Evolutionary conservation across 176 grass and related monocot genomes (phyloP).

Genomic region (Carex scoparia): DNA sequence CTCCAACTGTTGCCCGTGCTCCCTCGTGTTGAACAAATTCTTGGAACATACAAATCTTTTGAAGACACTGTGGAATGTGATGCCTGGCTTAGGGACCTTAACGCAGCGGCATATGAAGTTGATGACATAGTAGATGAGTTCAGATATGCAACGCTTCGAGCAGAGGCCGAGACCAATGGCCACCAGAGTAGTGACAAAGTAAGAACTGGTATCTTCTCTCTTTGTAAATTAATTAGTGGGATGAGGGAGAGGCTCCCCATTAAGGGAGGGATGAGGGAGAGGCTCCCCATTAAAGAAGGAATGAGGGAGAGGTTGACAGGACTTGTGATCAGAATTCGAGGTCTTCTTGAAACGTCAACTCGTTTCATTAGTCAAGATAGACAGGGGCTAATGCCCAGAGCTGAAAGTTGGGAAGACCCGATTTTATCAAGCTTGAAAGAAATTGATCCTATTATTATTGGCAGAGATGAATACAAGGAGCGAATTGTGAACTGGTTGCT

Average conservation of each 20-base stretch:
- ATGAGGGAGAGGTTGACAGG: neutral
- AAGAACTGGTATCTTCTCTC: too few relatives aligned
- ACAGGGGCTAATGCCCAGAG: neutral
- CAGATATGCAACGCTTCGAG: neutral
- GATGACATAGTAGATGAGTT: neutral
- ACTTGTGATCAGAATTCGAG: neutral
- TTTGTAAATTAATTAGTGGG: too few relatives aligned
- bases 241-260: neutral
- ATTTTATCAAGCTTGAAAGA: neutral
- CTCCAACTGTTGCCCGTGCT: neutral
- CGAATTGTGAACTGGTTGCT: neutral
- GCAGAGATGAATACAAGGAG: neutral
- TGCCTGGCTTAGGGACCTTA: neutral
- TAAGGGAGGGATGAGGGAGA: neutral
- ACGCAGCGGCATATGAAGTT: neutral
- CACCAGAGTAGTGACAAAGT: too few relatives aligned
- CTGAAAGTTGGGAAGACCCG: neutral
- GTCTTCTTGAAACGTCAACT: neutral
- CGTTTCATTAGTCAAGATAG: neutral
- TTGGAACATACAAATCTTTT: too few relatives aligned
- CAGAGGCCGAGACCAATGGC: neutral
- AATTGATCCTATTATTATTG: neutral
- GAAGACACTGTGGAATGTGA: too few relatives aligned
- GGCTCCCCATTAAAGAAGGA: too few relatives aligned
- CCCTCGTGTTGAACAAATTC: too few relatives aligned